Conservation (phyloP, 2,329 filamentous ascomycete species). For the Talaromyces rugulosus region DNA sequence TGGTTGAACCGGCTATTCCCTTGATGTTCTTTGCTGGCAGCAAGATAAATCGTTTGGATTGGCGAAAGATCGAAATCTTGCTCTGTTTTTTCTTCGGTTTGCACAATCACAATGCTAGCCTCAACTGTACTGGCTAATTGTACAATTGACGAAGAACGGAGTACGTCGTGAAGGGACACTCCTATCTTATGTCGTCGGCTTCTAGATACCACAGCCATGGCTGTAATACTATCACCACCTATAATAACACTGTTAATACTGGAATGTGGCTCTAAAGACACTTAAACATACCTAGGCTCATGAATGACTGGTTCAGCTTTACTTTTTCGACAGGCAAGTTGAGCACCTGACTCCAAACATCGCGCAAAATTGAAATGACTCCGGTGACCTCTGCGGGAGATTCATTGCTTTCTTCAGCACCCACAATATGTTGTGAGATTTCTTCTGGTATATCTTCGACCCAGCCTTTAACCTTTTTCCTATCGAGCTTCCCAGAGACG, state of each 20-base stretch:
- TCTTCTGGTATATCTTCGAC: slow-evolving; percentile 18
- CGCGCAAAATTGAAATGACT: slow-evolving; percentile 20
- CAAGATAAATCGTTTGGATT: slow-evolving; percentile 31
- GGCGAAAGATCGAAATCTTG: slow-evolving; percentile 30
- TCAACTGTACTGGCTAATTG: slow-evolving; percentile 25
- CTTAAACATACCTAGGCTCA: slow-evolving; percentile 8
- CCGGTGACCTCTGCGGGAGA: slow-evolving; percentile 15
- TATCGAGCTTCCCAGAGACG: slow-evolving; percentile 11
- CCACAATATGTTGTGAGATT: slow-evolving; percentile 31
- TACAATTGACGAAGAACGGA: slow-evolving; percentile 29
- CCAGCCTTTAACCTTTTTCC: slow-evolving; percentile 8
- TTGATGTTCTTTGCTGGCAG: slow-evolving; percentile 19
- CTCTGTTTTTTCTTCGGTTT: slow-evolving; percentile 22
- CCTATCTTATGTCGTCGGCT: slow-evolving; percentile 31
- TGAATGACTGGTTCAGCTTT: slow-evolving; percentile 6
- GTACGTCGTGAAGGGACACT: slow-evolving; percentile 30
- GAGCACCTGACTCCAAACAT: slow-evolving; percentile 27
- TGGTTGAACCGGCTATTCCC: slow-evolving; percentile 17
- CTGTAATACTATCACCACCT: slow-evolving; percentile 38
- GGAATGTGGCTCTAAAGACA: background rate
- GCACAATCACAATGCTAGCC: slow-evolving; percentile 15
- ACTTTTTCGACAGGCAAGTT: slow-evolving; percentile 7
- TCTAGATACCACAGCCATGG: slow-evolving; percentile 35
- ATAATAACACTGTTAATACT: slow-evolving; percentile 1
- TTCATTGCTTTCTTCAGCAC: slow-evolving; percentile 16